Evolutionary conservation across 2,329 filamentous ascomycete genomes (phyloP).

Genomic region (Colletotrichum shisoi): DNA sequence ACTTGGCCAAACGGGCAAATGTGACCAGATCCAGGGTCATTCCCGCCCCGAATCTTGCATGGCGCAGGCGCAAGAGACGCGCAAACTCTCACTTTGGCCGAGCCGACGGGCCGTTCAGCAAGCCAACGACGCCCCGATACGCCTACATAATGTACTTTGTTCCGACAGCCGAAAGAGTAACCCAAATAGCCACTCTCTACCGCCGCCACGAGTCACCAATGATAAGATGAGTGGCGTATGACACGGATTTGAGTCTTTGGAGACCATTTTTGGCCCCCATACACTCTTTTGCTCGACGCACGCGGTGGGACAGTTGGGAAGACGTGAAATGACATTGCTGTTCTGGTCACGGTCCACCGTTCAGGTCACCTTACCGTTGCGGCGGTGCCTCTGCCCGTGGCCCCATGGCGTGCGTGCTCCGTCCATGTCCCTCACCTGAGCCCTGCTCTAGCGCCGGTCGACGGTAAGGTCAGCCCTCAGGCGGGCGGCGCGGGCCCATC

Average conservation of each 20-base stretch:
- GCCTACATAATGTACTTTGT: neutral
- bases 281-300: neutral
- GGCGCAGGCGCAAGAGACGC: neutral
- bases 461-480: neutral
- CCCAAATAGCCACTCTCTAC: constrained; percentile 12
- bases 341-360: constrained; percentile 37
- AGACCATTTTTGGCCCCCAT: neutral
- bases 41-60: constrained; percentile 18
- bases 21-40: constrained; percentile 19
- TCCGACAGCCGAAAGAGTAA: neutral
- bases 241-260: constrained; percentile 6
- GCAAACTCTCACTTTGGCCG: constrained; percentile 3
- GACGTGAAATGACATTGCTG: constrained; percentile 36
- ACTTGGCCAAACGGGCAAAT: neutral
- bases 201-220: constrained; percentile 3
- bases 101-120: constrained; percentile 17
- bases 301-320: constrained; percentile 30
- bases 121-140: constrained; percentile 8
- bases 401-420: neutral
- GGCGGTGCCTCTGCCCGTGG: constrained; percentile 22
- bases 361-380: constrained; percentile 24
- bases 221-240: constrained; percentile 14
- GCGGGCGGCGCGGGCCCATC: neutral
- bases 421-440: constrained; percentile 5
- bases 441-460: neutral